Conservation (phyloP, 768 basidiomycete species). For the Suillus luteus region DNA sequence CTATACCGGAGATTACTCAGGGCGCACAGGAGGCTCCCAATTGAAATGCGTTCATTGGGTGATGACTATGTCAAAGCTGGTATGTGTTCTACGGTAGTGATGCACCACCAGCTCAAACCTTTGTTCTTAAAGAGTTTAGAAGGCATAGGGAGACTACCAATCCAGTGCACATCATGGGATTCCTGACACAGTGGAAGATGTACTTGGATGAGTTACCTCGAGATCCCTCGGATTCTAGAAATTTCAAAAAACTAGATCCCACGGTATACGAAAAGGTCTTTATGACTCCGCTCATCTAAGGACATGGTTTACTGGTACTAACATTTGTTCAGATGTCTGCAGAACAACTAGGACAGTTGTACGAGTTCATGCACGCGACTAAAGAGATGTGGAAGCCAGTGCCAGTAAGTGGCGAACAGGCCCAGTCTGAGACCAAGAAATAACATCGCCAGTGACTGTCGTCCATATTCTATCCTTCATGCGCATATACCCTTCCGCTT, state of each 20-base stretch:
- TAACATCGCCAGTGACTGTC: neutral
- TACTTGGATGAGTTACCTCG: constrained; percentile 77
- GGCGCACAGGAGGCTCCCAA: constrained; percentile 71
- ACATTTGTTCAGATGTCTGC: constrained; percentile 65
- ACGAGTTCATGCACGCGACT: constrained; percentile 91
- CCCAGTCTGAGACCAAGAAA: neutral
- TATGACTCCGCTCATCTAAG: constrained; percentile 4
- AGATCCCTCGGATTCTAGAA: constrained; percentile 40
- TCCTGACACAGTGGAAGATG: constrained; percentile 92
- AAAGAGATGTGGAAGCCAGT: constrained; percentile 83
- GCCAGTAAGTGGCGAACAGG: constrained; percentile 37
- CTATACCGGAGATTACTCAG: constrained; percentile 80
- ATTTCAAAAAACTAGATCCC: constrained; percentile 69
- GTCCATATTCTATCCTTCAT: neutral
- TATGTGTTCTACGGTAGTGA: constrained; percentile 25
- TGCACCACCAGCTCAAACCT: constrained; percentile 9
- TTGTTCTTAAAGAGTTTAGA: constrained; percentile 70
- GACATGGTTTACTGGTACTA: neutral
- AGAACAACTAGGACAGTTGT: constrained; percentile 91
- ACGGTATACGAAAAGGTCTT: constrained; percentile 76
- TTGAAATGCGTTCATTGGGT: constrained; percentile 82
- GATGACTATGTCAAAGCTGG: constrained; percentile 86
- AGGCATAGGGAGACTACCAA: constrained; percentile 79
- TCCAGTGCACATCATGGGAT: constrained; percentile 90
- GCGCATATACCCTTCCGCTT: neutral